These are phyloP conservation scores for Collybiopsis luxurians DNA, from an alignment of 768 basidiomycete genomes.

Conservation along the genomic window DNA sequence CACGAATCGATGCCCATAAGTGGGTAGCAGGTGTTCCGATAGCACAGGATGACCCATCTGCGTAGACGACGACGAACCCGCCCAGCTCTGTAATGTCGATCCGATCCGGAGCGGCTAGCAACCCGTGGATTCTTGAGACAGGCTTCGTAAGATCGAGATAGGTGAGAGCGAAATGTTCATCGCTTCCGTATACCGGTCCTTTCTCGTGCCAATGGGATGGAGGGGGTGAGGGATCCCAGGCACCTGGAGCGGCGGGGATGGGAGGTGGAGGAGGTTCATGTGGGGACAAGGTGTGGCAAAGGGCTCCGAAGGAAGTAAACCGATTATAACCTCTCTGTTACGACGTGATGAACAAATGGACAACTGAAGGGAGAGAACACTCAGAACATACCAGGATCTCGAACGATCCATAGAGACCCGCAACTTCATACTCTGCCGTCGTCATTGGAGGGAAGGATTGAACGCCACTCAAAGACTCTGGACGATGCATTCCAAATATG, in stretches of 20 bases:
- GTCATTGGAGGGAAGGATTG: not conserved
- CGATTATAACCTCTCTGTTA: not conserved
- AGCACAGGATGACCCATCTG: not conserved
- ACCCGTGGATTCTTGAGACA: not conserved
- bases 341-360: not conserved
- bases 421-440: not conserved
- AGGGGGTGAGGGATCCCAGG: not conserved
- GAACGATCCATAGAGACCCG: not conserved
- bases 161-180: not conserved
- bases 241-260: not conserved
- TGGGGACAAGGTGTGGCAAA: not conserved
- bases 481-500: not conserved
- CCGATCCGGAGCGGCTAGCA: not conserved
- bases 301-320: not conserved
- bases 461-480: not conserved
- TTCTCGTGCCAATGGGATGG: not conserved
- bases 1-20: not conserved
- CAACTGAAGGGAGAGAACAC: not conserved
- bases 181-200: not conserved
- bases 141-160: not conserved
- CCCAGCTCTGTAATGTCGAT: not conserved
- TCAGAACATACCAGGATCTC: not conserved
- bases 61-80: not conserved
- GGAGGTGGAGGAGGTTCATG: not conserved
- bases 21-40: not conserved